phyloP scores from a whole-genome alignment of 1,284 basidiomycete genomes.

The Amylostereum areolatum region DNA sequence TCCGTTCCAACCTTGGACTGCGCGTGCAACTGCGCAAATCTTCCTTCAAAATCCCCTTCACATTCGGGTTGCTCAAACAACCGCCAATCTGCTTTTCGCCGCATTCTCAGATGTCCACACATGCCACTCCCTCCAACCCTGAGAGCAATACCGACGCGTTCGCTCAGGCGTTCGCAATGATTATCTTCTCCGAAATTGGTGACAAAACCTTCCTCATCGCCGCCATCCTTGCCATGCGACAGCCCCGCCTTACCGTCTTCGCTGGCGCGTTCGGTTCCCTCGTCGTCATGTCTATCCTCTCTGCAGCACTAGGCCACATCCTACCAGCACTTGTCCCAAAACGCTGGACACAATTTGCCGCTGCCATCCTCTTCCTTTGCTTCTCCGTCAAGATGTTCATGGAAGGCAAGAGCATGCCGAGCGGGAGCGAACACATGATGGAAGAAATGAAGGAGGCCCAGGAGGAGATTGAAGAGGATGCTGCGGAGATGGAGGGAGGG shows the following conservation, averaged over 20 bases:
- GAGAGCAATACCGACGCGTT: slow-evolving; percentile 39
- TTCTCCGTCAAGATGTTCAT: slow-evolving; percentile 85
- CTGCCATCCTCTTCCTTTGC: slow-evolving; percentile 78
- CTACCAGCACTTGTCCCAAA: slow-evolving; percentile 80
- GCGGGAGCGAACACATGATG: slow-evolving; percentile 73
- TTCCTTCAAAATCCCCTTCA: no score
- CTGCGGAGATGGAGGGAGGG: slow-evolving; percentile 41
- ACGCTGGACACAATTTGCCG: slow-evolving; percentile 72
- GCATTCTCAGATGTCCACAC: background rate
- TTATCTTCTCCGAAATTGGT: slow-evolving; percentile 87
- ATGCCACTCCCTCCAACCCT: background rate
- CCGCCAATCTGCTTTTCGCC: no score
- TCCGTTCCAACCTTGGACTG: no score
- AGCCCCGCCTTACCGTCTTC: slow-evolving; percentile 84
- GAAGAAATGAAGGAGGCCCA: slow-evolving; percentile 93
- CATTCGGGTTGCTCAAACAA: no score
- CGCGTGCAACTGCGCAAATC: no score
- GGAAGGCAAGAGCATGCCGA: slow-evolving; percentile 75
- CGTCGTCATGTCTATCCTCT: slow-evolving; percentile 88
- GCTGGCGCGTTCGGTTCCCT: slow-evolving; percentile 86
- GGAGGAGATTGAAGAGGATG: slow-evolving; percentile 80
- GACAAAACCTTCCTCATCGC: slow-evolving; percentile 99
- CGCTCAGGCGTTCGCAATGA: slow-evolving; percentile 78
- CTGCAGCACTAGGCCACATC: slow-evolving; percentile 82
- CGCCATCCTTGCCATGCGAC: slow-evolving; percentile 95